phyloP scores from a whole-genome alignment of 331 rosid species.

The Phaseolus coccineus region DNA sequence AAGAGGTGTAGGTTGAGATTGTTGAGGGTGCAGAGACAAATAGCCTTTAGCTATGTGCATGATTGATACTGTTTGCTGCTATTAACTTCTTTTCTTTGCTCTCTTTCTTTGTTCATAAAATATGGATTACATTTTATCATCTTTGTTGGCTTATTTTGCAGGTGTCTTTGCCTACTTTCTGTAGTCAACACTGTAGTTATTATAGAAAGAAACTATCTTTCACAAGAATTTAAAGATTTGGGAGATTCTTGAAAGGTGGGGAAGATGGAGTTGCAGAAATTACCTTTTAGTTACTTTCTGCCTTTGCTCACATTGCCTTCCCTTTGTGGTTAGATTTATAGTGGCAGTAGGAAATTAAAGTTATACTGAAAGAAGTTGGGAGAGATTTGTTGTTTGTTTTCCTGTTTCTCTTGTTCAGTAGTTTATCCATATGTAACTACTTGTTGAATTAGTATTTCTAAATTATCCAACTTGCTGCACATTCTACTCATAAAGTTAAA shows the following conservation, averaged over 20 bases:
- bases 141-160: slow-evolving; percentile 51
- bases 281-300: slow-evolving; percentile 57
- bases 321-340: slow-evolving; percentile 45
- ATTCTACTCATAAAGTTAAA: not conserved
- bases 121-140: not conserved
- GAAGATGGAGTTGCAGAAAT: slow-evolving; percentile 61
- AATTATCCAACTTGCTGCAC: not conserved
- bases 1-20: no score
- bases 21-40: no score
- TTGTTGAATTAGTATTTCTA: slow-evolving; percentile 32
- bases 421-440: slow-evolving; percentile 42
- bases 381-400: slow-evolving; percentile 26
- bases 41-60: slow-evolving; percentile 15
- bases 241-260: slow-evolving; percentile 39
- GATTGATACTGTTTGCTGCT: slow-evolving; percentile 10
- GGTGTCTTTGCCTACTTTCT: slow-evolving; percentile 48
- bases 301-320: slow-evolving; percentile 45
- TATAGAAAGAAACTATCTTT: slow-evolving; percentile 38
- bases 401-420: slow-evolving; percentile 18
- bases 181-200: slow-evolving; percentile 28
- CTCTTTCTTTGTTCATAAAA: slow-evolving; percentile 27
- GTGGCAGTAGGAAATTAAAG: slow-evolving; percentile 27
- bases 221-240: slow-evolving; percentile 12
- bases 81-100: not conserved
- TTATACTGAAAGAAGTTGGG: slow-evolving; percentile 43